Conservation (phyloP, 257 asterid genomes). For the Phtheirospermum japonicum region DNA sequence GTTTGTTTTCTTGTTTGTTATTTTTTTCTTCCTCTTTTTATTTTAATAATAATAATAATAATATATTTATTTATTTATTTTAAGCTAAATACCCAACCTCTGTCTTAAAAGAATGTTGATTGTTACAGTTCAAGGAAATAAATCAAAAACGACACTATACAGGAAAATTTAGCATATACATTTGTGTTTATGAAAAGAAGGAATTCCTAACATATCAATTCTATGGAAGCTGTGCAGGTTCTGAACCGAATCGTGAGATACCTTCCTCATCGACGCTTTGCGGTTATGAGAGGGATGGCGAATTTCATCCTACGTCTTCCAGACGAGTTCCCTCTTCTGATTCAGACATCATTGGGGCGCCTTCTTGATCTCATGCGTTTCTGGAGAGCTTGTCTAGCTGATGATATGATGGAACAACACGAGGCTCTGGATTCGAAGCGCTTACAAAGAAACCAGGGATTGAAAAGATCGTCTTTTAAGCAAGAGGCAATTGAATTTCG, state of each 20-base stretch:
- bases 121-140: not conserved
- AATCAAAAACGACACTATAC: not conserved
- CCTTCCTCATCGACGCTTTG: conserved; percentile 98
- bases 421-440: conserved; percentile 65
- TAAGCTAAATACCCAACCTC: not conserved
- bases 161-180: not conserved
- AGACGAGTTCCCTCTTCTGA: conserved; percentile 98
- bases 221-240: conserved; percentile 84
- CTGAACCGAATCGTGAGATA: conserved; percentile 84
- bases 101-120: not conserved
- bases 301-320: conserved; percentile 89
- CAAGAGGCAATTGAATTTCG: conserved; percentile 83
- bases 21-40: too few species aligned
- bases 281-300: conserved; percentile 97
- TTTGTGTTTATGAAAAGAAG: not conserved
- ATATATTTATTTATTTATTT: not conserved
- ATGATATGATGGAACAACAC: conserved; percentile 55
- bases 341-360: conserved; percentile 95
- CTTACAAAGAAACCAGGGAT: conserved; percentile 79
- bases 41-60: too few species aligned
- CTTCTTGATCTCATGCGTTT: conserved; percentile 97
- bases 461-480: conserved; percentile 83
- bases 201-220: not conserved
- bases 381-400: conserved; percentile 91
- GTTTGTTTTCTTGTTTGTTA: not conserved